Percentiles rank a stretch among this genome's conserved stretches.
Conservation (phyloP, 768 basidiomycete species). For the Coprinellus aureogranulatus region DNA sequence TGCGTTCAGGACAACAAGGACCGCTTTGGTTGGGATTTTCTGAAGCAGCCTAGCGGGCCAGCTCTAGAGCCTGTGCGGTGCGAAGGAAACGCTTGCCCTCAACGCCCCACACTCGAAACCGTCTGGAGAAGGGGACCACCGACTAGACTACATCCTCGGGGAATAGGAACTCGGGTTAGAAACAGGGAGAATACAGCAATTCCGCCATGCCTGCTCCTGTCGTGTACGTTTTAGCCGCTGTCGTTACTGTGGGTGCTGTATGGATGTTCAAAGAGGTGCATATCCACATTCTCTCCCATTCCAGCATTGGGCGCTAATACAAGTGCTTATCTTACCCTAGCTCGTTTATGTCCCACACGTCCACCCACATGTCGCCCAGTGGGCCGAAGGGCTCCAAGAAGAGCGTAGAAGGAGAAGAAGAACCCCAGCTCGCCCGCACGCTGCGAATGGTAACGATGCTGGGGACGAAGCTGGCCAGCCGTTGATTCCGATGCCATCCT, state of each 20-base stretch:
- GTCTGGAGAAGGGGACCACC: no score
- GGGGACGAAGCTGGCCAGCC: constrained; percentile 14
- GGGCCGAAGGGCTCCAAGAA: constrained; percentile 39
- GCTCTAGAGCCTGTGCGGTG: no score
- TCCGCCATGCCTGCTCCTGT: constrained; percentile 37
- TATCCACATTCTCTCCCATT: constrained; percentile 2
- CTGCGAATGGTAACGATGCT: constrained; percentile 14
- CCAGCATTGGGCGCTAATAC: background rate
- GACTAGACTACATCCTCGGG: no score
- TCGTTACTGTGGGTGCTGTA: constrained; percentile 50
- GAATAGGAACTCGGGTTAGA: background rate
- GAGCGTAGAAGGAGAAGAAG: constrained; percentile 29
- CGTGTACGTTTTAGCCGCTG: constrained; percentile 37
- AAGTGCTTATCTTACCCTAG: constrained; percentile 34
- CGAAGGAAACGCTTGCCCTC: no score
- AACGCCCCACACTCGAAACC: no score
- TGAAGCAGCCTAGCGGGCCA: no score
- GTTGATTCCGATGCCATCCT: constrained; percentile 10
- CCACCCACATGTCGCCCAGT: constrained; percentile 55
- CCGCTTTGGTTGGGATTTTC: no score
- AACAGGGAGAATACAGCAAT: background rate
- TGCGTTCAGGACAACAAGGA: no score
- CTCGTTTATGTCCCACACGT: constrained; percentile 71
- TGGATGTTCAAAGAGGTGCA: constrained; percentile 61
- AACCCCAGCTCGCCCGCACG: constrained; percentile 7